Conservation (phyloP, 352 stramenopile species). For the Pythium apleroticum region DNA sequence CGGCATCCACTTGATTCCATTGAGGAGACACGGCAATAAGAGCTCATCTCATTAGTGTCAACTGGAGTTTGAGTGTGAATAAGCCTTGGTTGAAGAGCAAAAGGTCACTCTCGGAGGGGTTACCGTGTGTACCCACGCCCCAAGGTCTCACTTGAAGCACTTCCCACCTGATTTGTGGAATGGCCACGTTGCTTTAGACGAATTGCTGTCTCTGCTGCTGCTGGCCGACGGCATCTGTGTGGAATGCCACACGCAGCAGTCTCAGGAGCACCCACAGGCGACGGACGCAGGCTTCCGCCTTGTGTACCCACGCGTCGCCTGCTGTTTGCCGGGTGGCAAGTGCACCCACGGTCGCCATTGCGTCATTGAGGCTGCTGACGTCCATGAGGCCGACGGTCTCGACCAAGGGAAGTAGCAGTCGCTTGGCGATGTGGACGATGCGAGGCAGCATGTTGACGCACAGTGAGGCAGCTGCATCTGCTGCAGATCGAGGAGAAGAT, state of each 20-base stretch:
- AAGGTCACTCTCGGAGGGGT: too few species aligned
- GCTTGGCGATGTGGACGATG: not conserved
- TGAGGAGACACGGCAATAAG: too few species aligned
- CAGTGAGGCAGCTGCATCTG: not conserved
- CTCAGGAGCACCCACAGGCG: not conserved
- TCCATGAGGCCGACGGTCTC: not conserved
- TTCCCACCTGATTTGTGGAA: too few species aligned
- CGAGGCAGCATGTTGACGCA: not conserved
- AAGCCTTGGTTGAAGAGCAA: too few species aligned
- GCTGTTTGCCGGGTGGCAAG: not conserved
- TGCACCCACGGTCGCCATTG: not conserved
- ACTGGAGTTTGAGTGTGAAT: too few species aligned
- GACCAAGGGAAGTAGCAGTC: not conserved
- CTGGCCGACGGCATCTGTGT: not conserved
- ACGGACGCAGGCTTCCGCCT: not conserved
- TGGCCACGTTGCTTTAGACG: too few species aligned
- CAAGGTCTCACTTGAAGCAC: too few species aligned
- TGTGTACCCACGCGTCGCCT: not conserved
- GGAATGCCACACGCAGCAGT: not conserved
- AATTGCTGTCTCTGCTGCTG: too few species aligned
- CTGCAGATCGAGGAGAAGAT: not conserved
- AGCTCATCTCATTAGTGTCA: too few species aligned
- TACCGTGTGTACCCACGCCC: too few species aligned
- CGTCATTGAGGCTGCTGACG: not conserved
- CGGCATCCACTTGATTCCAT: too few species aligned